Evolutionary conservation across 2,329 filamentous ascomycete species (phyloP).

Genomic region (Alternaria gansuensis): DNA sequence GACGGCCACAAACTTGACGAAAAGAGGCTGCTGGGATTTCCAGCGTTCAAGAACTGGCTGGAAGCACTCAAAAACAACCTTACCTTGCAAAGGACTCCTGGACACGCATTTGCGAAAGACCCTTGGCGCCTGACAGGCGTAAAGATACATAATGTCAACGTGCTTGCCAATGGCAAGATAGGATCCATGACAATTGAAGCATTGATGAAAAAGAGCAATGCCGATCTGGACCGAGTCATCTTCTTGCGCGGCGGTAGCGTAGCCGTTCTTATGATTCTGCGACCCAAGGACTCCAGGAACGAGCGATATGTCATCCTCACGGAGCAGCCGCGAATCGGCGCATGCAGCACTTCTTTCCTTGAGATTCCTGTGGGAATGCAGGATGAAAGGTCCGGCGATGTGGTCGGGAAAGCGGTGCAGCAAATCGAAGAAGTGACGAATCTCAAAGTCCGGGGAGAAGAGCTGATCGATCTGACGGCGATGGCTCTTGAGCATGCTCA

Average conservation of each 20-base stretch:
- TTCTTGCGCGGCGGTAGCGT: constrained; percentile 65
- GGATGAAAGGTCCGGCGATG: constrained; percentile 57
- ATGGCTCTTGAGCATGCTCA: constrained; percentile 52
- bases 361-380: constrained; percentile 67
- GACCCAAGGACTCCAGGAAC: constrained; percentile 51
- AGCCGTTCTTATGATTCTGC: constrained; percentile 63
- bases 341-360: constrained; percentile 60
- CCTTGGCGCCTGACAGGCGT: not conserved
- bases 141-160: not conserved
- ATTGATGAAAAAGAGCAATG: not conserved
- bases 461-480: constrained; percentile 63
- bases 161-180: not conserved
- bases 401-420: not conserved
- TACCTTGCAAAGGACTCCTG: constrained; percentile 51
- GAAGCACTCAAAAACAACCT: constrained; percentile 59
- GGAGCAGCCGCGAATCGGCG: constrained; percentile 64
- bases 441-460: constrained; percentile 57
- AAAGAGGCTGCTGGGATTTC: constrained; percentile 59
- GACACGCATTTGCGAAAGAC: constrained; percentile 59
- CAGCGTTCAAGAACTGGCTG: constrained; percentile 63
- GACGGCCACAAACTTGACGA: too few relatives aligned
- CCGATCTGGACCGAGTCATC: constrained; percentile 59
- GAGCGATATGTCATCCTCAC: constrained; percentile 63
- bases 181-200: constrained; percentile 47
- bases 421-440: constrained; percentile 65